Percentiles rank a stretch among this genome's conserved stretches.
Conservation (phyloP, 257 asterid genomes). For the Schizonepeta tenuifolia region DNA sequence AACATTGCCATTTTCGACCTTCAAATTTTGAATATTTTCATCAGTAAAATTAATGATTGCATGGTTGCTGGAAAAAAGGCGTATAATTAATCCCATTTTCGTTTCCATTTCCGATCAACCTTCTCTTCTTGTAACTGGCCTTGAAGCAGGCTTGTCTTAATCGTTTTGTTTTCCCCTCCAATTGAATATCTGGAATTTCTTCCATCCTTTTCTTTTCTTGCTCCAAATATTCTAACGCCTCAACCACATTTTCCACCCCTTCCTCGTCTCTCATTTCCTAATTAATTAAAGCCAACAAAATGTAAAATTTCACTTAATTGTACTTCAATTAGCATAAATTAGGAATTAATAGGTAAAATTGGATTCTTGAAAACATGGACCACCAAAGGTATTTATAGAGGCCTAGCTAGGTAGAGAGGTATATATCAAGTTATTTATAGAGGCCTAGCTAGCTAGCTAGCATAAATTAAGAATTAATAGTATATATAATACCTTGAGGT, state of each 20-base stretch:
- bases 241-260: slow-evolving; percentile 41
- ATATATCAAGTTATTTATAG: too few species aligned
- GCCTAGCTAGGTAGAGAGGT: too few species aligned
- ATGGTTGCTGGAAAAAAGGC: background rate
- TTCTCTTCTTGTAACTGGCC: slow-evolving; percentile 70
- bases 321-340: too few species aligned
- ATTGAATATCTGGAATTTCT: slow-evolving; percentile 52
- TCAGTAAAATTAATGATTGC: background rate
- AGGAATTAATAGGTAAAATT: too few species aligned
- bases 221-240: slow-evolving; percentile 50
- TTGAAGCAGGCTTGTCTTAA: slow-evolving; percentile 76
- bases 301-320: too few species aligned
- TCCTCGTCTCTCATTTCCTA: slow-evolving; percentile 54
- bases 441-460: too few species aligned
- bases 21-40: background rate
- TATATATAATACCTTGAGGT: slow-evolving; percentile 53
- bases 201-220: slow-evolving; percentile 55
- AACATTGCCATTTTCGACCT: too few species aligned
- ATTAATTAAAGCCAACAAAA: too few species aligned
- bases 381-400: too few species aligned
- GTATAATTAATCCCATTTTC: background rate
- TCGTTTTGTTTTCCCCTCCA: slow-evolving; percentile 60
- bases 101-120: slow-evolving; percentile 29
- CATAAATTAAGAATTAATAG: too few species aligned
- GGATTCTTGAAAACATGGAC: too few species aligned